Percentiles rank a stretch among this genome's conserved stretches.
Evolutionary conservation across 139 green algal species (phyloP).

Genomic region (Closterium sp.): DNA sequence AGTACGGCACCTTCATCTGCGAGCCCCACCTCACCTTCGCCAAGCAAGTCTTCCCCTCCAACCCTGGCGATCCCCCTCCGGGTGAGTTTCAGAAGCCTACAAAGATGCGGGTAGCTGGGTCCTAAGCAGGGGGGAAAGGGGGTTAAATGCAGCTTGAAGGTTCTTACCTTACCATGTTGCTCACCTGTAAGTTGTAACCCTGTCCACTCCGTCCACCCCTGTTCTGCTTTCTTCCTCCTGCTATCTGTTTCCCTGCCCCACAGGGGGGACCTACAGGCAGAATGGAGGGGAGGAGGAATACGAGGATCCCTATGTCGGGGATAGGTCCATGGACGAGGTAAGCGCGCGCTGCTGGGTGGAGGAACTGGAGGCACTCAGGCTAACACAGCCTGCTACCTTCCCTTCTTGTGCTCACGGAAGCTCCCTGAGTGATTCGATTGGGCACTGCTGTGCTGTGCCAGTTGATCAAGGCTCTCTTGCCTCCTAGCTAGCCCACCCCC

Average conservation of each 20-base stretch:
- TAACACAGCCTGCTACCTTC: neutral
- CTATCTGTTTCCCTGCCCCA: neutral
- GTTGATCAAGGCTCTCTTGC: neutral
- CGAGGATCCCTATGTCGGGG: neutral
- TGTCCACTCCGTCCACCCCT: too few species aligned
- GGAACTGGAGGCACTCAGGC: neutral
- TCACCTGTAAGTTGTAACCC: too few species aligned
- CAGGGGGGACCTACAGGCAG: neutral
- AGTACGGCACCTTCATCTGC: conserved; percentile 31
- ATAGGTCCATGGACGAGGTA: neutral
- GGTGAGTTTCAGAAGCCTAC: neutral
- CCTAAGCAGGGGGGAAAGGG: too few species aligned
- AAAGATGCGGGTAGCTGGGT: neutral
- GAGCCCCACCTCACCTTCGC: neutral
- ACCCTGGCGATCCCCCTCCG: neutral
- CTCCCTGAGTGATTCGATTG: neutral
- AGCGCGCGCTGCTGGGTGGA: neutral
- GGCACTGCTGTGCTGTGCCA: neutral
- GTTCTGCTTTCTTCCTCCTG: too few species aligned
- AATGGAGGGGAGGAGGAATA: neutral
- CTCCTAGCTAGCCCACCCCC: neutral
- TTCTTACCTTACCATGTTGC: too few species aligned
- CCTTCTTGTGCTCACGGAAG: neutral
- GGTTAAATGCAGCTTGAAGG: too few species aligned
- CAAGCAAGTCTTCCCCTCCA: conserved; percentile 10